phyloP scores from a whole-genome alignment of 2,329 filamentous ascomycete species.

The Talaromyces pinophilus region DNA sequence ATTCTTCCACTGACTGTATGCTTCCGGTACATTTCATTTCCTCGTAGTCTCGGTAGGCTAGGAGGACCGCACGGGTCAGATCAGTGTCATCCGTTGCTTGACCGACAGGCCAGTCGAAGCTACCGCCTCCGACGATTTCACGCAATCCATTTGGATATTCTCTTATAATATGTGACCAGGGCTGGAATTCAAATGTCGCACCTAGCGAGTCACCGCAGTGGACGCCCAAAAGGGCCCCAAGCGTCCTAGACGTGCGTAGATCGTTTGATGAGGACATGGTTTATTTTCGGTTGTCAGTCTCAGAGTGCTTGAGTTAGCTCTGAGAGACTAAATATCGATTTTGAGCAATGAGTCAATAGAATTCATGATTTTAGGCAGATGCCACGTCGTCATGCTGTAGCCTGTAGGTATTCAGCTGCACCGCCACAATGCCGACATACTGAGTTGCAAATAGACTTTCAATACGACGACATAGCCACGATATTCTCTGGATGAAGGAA shows the following conservation, averaged over 20 bases:
- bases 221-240: constrained; percentile 9
- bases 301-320: background rate
- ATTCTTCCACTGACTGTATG: background rate
- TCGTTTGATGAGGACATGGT: background rate
- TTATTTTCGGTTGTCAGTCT: background rate
- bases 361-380: background rate
- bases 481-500: background rate
- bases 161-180: constrained; percentile 12
- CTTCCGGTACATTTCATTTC: background rate
- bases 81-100: constrained; percentile 16
- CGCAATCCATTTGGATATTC: constrained; percentile 8
- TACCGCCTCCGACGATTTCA: constrained; percentile 6
- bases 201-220: constrained; percentile 16
- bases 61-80: constrained; percentile 1
- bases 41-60: constrained; percentile 14
- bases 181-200: constrained; percentile 10
- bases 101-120: constrained; percentile 6
- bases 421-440: background rate
- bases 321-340: background rate
- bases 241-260: constrained; percentile 2
- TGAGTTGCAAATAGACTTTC: background rate
- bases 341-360: background rate
- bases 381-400: background rate
- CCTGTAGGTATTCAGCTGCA: background rate
- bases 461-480: background rate